These are phyloP conservation scores for Angomonas ambiguus DNA, from an alignment of 208 protist genomes.

Conservation along the genomic window DNA sequence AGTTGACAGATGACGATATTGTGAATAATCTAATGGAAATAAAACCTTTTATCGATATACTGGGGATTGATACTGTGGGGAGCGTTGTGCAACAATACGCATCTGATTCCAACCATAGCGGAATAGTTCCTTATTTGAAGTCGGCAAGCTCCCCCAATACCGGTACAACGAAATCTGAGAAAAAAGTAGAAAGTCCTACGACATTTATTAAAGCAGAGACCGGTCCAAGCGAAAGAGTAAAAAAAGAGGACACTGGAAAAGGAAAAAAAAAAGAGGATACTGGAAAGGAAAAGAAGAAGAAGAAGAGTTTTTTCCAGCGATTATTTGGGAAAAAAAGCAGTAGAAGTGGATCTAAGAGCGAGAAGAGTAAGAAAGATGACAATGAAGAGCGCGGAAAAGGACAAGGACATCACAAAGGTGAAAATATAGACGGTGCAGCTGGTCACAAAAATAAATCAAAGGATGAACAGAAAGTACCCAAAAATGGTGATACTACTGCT, in stretches of 20 bases:
- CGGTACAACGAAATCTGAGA: neutral
- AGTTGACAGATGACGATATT: neutral
- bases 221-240: neutral
- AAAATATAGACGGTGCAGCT: neutral
- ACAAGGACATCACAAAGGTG: no score
- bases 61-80: neutral
- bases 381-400: no score
- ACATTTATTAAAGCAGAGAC: neutral
- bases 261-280: neutral
- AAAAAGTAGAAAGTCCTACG: neutral
- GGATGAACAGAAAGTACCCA: neutral
- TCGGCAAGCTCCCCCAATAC: neutral
- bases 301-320: no score
- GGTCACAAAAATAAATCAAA: neutral
- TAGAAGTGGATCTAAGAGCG: no score
- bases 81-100: neutral
- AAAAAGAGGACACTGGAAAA: neutral
- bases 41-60: neutral
- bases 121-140: neutral
- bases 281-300: neutral
- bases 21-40: constrained; percentile 1
- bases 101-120: neutral
- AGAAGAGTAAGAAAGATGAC: no score
- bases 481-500: no score
- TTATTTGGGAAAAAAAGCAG: no score